A percentile compares a stretch with the other conserved stretches of the same genome.
phyloP scores from a whole-genome alignment of 148 eudicot species.

The Amaranthus cruentus region DNA sequence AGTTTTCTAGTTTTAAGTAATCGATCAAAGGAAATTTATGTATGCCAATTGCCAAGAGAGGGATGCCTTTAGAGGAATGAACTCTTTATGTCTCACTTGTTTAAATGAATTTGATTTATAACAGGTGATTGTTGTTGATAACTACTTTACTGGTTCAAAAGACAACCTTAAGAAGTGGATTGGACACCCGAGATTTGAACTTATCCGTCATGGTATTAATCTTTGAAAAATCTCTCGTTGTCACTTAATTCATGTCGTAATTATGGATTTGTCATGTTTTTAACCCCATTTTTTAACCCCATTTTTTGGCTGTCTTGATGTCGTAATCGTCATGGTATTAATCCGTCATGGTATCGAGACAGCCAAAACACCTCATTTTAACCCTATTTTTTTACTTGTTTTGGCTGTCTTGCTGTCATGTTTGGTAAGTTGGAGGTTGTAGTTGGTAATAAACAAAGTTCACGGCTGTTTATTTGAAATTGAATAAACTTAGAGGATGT shows the following conservation, averaged over 20 bases:
- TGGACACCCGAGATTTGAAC: slow-evolving; percentile 92
- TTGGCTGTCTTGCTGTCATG: neutral
- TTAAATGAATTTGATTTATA: no score
- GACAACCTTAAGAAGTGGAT: slow-evolving; percentile 87
- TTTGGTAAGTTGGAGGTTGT: neutral
- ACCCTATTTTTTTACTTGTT: neutral
- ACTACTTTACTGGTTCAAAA: slow-evolving; percentile 87
- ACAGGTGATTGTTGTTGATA: slow-evolving; percentile 91
- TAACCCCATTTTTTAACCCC: no score
- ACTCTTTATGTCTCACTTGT: neutral
- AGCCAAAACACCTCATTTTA: no score
- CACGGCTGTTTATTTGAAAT: no score
- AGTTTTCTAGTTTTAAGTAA: neutral
- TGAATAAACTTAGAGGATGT: no score
- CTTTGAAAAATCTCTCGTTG: neutral
- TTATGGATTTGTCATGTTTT: neutral
- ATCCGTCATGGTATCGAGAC: no score
- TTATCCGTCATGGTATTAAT: slow-evolving; percentile 76
- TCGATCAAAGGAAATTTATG: neutral
- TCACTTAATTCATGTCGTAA: neutral
- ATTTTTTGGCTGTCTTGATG: no score
- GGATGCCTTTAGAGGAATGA: neutral
- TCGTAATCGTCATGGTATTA: no score
- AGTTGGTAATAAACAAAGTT: neutral
- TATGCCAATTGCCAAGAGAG: neutral